Percentiles rank a stretch among this genome's conserved stretches.
phyloP scores from a whole-genome alignment of 148 eudicot genomes.

The Fallopia convolvulus region DNA sequence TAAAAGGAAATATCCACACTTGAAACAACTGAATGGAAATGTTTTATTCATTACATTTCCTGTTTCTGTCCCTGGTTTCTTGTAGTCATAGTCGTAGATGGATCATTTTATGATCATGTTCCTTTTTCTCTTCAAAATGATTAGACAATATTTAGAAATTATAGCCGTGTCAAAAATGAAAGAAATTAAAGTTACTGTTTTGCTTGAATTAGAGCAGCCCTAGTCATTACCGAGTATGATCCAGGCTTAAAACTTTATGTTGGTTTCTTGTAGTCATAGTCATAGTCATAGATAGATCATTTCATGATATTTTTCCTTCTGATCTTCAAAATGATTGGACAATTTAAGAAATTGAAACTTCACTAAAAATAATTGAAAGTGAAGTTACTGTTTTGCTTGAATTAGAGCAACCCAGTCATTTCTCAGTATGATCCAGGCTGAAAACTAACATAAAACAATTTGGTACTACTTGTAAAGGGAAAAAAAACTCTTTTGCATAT shows the following conservation, averaged over 20 bases:
- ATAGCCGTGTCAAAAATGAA: not conserved
- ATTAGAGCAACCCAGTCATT: not conserved
- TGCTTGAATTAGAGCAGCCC: not conserved
- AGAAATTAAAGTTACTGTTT: not conserved
- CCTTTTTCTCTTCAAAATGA: constrained; percentile 1
- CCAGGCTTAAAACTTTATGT: not conserved
- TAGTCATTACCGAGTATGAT: not conserved
- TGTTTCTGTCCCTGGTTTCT: not conserved
- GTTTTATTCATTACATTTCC: not conserved
- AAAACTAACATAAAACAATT: not conserved
- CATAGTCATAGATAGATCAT: not conserved
- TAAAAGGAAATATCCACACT: not conserved
- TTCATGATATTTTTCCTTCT: constrained; percentile 1
- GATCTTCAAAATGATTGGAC: not conserved
- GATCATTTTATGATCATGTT: not conserved
- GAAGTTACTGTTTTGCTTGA: not conserved
- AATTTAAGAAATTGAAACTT: not conserved
- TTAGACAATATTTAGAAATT: not conserved
- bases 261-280: not conserved
- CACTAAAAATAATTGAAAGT: not conserved
- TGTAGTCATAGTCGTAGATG: not conserved
- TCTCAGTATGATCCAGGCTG: not conserved
- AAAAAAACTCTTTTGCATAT: not conserved
- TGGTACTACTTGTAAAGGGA: not conserved
- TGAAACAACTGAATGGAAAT: not conserved